Evolutionary conservation across 2,329 filamentous ascomycete genomes (phyloP).

Genomic region (Apiospora phragmitis): DNA sequence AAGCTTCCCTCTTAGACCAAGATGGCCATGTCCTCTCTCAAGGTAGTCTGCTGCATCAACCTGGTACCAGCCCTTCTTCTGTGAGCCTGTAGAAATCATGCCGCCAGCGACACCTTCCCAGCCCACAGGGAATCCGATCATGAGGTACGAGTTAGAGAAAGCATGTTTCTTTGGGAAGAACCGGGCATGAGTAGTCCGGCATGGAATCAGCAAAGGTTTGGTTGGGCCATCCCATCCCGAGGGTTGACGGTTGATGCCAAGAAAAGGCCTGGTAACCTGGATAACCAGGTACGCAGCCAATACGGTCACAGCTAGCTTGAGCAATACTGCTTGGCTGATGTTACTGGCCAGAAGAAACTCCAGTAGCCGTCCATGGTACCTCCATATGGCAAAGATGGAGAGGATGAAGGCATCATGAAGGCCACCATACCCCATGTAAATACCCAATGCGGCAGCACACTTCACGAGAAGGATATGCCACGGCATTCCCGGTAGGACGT

Average conservation of each 20-base stretch:
- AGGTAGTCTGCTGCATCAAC: slow-evolving; percentile 64
- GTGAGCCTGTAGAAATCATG: slow-evolving; percentile 51
- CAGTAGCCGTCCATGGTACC: slow-evolving; percentile 7
- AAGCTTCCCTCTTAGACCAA: slow-evolving; percentile 65
- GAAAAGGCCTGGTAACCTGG: slow-evolving; percentile 10
- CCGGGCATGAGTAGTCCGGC: slow-evolving; percentile 63
- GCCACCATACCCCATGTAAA: slow-evolving; percentile 17
- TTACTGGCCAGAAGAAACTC: background rate
- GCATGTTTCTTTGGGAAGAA: slow-evolving; percentile 67
- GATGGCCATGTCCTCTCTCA: slow-evolving; percentile 48
- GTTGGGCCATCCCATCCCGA: slow-evolving; percentile 25
- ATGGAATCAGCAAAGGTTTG: slow-evolving; percentile 61
- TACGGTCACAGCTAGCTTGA: background rate
- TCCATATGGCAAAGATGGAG: slow-evolving; percentile 16
- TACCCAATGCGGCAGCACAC: slow-evolving; percentile 19
- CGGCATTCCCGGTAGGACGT: slow-evolving; percentile 15
- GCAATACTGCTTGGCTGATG: background rate
- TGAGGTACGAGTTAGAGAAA: slow-evolving; percentile 71
- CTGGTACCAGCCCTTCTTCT: slow-evolving; percentile 53
- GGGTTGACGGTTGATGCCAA: background rate
- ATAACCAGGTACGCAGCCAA: background rate
- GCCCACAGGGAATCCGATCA: slow-evolving; percentile 68
- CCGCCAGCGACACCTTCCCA: slow-evolving; percentile 56
- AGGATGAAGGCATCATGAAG: slow-evolving; percentile 21
- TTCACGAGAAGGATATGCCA: slow-evolving; percentile 16